Base-by-base conservation (phyloP, 495 filamentous ascomycete species). In the Cryomyces minteri region DNA sequence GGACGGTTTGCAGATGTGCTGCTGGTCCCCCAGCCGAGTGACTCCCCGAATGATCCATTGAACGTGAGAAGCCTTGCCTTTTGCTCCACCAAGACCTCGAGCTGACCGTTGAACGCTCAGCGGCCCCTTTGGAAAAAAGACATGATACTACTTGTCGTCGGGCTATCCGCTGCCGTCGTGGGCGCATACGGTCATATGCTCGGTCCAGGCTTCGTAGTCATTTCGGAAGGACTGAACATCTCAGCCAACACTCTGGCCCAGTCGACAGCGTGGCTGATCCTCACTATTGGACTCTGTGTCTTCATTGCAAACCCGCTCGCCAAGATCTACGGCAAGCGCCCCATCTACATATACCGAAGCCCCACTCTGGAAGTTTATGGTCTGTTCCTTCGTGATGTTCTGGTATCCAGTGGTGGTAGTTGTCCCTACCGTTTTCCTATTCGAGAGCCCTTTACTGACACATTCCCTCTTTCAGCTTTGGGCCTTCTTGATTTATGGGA, bases 281-380 rank as follows among this genome's bases (percentile, higher is more conserved):
- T 72, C 46, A 58, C 70, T 4, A 66, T 73, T 34, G 73, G 72
- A 0, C 48, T 72, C 14, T 67, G 69, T 8, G 70, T 69, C 33
- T 71, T 81, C 51, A 51, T 82, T 29, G 69, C 70, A 42, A 78
- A 77, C 47, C 77, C 73, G 3, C 53, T 79, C n/a, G 73, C 73
- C 5, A 76, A 79, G 36, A 71, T 79, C 43, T 67, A 71, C 58
- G 77, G 77, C 4, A 73, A 77, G 45, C 69, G 77, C 0, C 76
- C 78, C 0, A 62, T 82, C 4, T 81, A 77, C 58, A 57, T 72
- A 72, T 52, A 63, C 64, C 14, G 48, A 61, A 18, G 64, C 67
- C 0, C 65, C 67, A 3, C 57, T 63, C 43, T 68, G 66, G 65
- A 71, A 69, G 53, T 62, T 73, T 41, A 65, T 73, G 45, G 40